Conservation (phyloP, 1,139 yeast species). For the Kodamaea fungicola region DNA sequence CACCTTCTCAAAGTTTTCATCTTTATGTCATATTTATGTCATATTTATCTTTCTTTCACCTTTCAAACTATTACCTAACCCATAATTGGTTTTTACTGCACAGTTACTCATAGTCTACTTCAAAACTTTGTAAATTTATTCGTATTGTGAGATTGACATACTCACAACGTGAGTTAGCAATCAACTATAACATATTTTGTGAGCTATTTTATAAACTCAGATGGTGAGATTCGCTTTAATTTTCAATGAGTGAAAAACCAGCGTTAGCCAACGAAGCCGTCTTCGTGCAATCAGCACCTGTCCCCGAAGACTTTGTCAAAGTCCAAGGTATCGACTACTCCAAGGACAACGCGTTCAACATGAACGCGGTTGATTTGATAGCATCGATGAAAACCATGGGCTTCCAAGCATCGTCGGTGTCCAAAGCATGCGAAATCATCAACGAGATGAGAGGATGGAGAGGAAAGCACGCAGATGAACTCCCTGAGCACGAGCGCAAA, state of each 20-base stretch:
- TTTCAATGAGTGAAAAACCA: conserved; percentile 36
- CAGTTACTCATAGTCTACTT: too few species aligned
- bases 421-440: conserved; percentile 86
- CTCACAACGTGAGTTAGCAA: too few species aligned
- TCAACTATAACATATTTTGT: too few species aligned
- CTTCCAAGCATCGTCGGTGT: conserved; percentile 89
- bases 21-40: too few species aligned
- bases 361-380: conserved; percentile 75
- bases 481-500: conserved; percentile 65
- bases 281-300: conserved; percentile 78
- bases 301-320: conserved; percentile 71
- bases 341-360: conserved; percentile 59
- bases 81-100: too few species aligned
- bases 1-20: too few species aligned
- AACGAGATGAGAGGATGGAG: conserved; percentile 91
- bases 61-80: too few species aligned
- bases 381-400: conserved; percentile 91
- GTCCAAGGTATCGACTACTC: conserved; percentile 90
- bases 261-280: conserved; percentile 83
- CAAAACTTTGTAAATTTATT: too few species aligned
- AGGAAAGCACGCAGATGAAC: conserved; percentile 64
- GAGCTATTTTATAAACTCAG: too few species aligned
- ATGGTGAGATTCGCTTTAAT: not conserved
- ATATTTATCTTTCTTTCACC: too few species aligned
- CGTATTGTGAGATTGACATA: too few species aligned